Evolutionary conservation across 441 rosid genomes (phyloP).

Genomic region (Daphne laureola): DNA sequence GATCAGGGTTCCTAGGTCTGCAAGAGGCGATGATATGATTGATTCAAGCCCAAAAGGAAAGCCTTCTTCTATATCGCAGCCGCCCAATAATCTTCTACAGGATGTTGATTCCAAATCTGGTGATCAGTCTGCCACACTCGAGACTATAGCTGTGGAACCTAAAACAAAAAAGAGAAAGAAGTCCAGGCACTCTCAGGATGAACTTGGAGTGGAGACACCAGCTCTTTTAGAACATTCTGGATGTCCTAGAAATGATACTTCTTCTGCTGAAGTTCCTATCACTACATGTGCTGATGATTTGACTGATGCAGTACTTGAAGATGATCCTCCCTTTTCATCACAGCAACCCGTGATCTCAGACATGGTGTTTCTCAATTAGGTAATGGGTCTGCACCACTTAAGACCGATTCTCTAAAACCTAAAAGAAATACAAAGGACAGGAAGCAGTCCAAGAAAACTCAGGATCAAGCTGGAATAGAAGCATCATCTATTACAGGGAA

Average conservation of each 20-base stretch:
- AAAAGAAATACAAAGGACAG: conserved; percentile 27
- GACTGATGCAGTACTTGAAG: conserved; percentile 6
- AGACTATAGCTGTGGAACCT: conserved; percentile 2
- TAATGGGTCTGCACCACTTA: conserved; percentile 15
- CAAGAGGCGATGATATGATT: conserved; percentile 4
- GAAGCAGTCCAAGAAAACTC: conserved; percentile 31
- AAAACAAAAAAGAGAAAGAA: conserved; percentile 7
- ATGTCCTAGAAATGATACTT: conserved; percentile 5
- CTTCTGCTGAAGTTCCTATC: conserved; percentile 7
- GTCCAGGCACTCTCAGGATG: too few relatives aligned
- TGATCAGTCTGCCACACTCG: background rate
- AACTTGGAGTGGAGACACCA: too few relatives aligned
- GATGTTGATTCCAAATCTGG: too few relatives aligned
- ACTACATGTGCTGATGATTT: conserved; percentile 6
- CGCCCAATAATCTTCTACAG: too few relatives aligned
- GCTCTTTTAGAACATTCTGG: too few relatives aligned
- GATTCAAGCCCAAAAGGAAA: background rate
- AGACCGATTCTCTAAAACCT: conserved; percentile 14
- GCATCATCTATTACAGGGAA: background rate
- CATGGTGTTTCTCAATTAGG: conserved; percentile 10
- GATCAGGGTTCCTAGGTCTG: conserved; percentile 6
- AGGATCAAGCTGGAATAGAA: conserved; percentile 12
- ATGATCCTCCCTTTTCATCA: conserved; percentile 5
- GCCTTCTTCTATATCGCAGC: too few relatives aligned
- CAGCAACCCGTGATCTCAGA: conserved; percentile 12